Base-by-base conservation (phyloP, 2,329 filamentous ascomycete species). In the Penicillium olsonii region DNA sequence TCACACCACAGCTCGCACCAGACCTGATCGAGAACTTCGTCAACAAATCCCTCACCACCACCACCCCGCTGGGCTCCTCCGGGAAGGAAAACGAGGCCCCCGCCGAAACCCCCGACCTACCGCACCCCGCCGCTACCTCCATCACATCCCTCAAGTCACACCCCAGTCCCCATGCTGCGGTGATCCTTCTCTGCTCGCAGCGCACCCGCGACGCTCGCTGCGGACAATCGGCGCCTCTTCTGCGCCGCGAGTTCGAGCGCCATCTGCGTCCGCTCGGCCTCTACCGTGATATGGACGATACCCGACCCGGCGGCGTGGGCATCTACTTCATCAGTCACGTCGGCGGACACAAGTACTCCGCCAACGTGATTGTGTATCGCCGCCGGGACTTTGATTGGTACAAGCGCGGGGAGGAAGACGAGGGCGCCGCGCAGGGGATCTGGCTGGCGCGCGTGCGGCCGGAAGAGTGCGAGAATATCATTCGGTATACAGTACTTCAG, bases 241-340 rank as follows among this genome's bases (percentile, higher is more conserved):
- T 97, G n/a, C 83, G 85, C 38, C 87, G 86, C 63, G 94, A 97
- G 73, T 83, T 99, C 46, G 90, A 96, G 75, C 83, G 92, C 1
- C 90, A 96, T 68, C 79, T 97, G 29, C 85, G 91, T 0, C 88
- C 89, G 1, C 77, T 95, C 11, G 92, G 91, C 0, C 75, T 99
- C 17, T 92, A 87, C 69, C 85, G 94, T 24, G 92, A 97, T 67
- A 74, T 94, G 39, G 84, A 95, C 66, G 94, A 99, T 68, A 85
- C 91, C 69, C 77, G 94, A 50, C 90, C 92, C 0, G 92, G 92
- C 10, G 94, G 94, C 11, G 92, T 96, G 5, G 92, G 90, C 0
- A 89, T 99, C 57, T 96, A 96, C 74, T 97, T 96, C 68, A 95
- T 97, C 66, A 92, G 85, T 59, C 94, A 99, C 66, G 91, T 96